Conservation (phyloP, 2,329 filamentous ascomycete species). For the Bipolaris bicolor region DNA sequence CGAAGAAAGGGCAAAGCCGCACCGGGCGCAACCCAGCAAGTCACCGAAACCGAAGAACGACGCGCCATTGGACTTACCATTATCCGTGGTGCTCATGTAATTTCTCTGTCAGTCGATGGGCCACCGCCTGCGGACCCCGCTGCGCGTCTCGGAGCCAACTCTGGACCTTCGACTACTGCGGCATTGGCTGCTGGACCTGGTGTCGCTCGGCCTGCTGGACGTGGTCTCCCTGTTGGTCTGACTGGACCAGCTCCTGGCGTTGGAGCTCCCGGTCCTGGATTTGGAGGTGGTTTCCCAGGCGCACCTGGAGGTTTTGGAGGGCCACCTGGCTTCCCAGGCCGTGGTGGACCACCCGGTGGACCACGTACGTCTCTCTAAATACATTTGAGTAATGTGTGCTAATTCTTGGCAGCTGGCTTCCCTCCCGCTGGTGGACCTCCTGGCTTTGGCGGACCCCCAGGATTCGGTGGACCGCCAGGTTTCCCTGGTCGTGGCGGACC, state of each 20-base stretch:
- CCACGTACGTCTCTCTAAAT: slow-evolving; percentile 37
- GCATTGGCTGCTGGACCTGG: slow-evolving; percentile 80
- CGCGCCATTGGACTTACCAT: slow-evolving; percentile 95
- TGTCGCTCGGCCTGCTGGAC: slow-evolving; percentile 87
- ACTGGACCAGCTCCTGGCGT: slow-evolving; percentile 89
- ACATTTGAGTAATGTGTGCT: slow-evolving; percentile 17
- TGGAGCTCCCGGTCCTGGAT: slow-evolving; percentile 74
- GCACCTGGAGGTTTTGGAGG: slow-evolving; percentile 47
- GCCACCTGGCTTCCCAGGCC: slow-evolving; percentile 38
- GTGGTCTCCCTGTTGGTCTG: slow-evolving; percentile 81
- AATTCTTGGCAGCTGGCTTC: slow-evolving; percentile 41
- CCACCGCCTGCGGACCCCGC: slow-evolving; percentile 94
- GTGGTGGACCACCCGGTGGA: slow-evolving; percentile 50
- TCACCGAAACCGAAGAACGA: slow-evolving; percentile 93
- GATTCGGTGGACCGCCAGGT: slow-evolving; percentile 31
- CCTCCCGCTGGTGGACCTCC: slow-evolving; percentile 61
- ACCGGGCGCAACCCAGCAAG: slow-evolving; percentile 65
- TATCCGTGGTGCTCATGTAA: slow-evolving; percentile 90
- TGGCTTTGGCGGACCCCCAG: slow-evolving; percentile 41
- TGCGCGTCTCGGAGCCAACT: slow-evolving; percentile 79
- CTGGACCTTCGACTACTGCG: slow-evolving; percentile 66
- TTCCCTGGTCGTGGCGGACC: slow-evolving; percentile 37
- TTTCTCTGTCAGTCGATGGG: slow-evolving; percentile 93
- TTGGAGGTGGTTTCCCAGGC: slow-evolving; percentile 54
- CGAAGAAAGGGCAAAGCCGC: slow-evolving; percentile 66